These are phyloP conservation scores for Antarctomyces pellizariae DNA, from an alignment of 495 filamentous ascomycete genomes.

Conservation along the genomic window DNA sequence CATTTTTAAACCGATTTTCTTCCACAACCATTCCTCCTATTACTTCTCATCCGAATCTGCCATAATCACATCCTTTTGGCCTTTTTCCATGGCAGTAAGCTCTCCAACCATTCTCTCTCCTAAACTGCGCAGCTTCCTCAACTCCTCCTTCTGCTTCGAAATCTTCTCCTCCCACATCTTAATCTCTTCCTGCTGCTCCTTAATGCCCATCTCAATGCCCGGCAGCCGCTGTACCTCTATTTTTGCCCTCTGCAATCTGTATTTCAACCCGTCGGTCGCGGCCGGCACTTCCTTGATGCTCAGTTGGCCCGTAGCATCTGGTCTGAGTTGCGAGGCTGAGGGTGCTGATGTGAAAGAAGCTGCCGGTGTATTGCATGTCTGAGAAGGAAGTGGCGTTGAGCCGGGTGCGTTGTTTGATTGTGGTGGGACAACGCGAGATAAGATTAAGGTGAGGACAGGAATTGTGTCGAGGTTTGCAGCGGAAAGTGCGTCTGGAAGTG, in stretches of 20 bases:
- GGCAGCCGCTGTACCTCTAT: conserved; percentile 41
- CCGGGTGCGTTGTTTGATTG: conserved; percentile 5
- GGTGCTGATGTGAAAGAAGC: conserved; percentile 15
- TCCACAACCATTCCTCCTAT: too few species aligned
- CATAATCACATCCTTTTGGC: too few species aligned
- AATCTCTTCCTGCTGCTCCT: conserved; percentile 69
- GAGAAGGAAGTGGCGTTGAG: conserved; percentile 4
- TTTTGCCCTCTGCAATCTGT: conserved; percentile 59
- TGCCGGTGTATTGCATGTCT: conserved; percentile 6
- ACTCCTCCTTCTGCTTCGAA: conserved; percentile 29
- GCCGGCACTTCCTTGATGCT: conserved; percentile 56
- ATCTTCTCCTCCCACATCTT: conserved; percentile 44
- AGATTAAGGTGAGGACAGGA: conserved; percentile 54
- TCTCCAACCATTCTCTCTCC: conserved; percentile 16
- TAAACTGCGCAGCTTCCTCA: conserved; percentile 19
- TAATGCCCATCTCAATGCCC: conserved; percentile 45
- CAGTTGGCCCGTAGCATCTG: conserved; percentile 15
- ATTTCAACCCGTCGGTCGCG: conserved; percentile 48
- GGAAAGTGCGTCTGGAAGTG: conserved; percentile 22
- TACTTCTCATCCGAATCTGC: too few species aligned
- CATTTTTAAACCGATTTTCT: too few species aligned
- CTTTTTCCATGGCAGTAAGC: too few species aligned
- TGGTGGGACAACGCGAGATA: conserved; percentile 34
- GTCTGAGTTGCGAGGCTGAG: conserved; percentile 11
- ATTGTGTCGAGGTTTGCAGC: conserved; percentile 59